Base-by-base conservation (phyloP, 2,329 filamentous ascomycete species). In the Colletotrichum brevisporum region DNA sequence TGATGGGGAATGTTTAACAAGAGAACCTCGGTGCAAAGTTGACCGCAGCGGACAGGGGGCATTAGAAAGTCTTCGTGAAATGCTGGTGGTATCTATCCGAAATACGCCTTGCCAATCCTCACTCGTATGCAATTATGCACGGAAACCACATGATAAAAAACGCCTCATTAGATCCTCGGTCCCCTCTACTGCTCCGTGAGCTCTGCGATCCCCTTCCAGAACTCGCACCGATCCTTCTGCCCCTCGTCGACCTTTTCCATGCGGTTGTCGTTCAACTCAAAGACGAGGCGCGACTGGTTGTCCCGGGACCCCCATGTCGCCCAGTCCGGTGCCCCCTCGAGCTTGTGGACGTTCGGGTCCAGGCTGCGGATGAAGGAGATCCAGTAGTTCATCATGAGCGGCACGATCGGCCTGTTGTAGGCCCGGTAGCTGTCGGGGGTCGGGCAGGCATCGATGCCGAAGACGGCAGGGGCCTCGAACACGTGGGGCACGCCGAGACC, bases 401-500 rank as follows among this genome's bases (percentile, higher is more conserved):
- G 80, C 2, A 87, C 81, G 2, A 86, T 77, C 3, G 75, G 75
- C 4, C 80, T 79, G 73, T 87, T 86, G 72, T 82, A 83, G 15
- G 80, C 79, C 48, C 74, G 77, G 72, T 85, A 86, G 71, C 83
- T 84, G 50, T 59, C 67, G 12, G 74, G 76, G 26, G 74, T 76
- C 47, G 61, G 65, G 39, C 73, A 74, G 55, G 80, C 77, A 66
- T 79, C 76, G 5, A 84, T 82, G 3, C 85, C 86, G 71, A 86
- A 86, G 43, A 88, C 77, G 65, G 86, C 86, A 26, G 81, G 79
- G 15, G 77, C 76, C 51, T 87, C 84, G 67, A 82, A 83, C 15
- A 84, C 77, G 74, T 88, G 86, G 31, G 82, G 83, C 4, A 86
- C 83, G 21, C 86, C 86, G 3, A 83, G 67, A 0, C 86, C 86